Evolutionary conservation across 305 asterid species (phyloP).

Genomic region (Solanum hybrid): DNA sequence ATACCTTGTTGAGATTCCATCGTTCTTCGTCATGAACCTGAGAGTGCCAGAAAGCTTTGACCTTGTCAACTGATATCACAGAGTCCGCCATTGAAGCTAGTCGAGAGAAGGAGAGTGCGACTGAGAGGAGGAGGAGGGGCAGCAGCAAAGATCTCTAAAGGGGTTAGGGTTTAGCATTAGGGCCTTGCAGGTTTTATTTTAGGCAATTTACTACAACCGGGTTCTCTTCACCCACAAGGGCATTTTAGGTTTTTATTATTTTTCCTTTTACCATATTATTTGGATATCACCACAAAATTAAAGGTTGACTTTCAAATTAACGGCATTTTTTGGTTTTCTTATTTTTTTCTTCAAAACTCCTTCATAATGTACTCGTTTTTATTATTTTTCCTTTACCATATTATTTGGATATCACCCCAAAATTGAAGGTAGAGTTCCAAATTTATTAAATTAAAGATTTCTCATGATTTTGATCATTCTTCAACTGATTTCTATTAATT

Average conservation of each 20-base stretch:
- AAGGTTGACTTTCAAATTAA: no score
- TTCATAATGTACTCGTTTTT: no score
- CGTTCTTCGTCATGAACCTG: conserved; percentile 74
- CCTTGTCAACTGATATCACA: conserved; percentile 40
- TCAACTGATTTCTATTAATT: no score
- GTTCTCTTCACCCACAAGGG: no score
- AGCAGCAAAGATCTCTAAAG: not conserved
- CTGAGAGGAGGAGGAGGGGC: not conserved
- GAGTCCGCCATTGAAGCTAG: conserved; percentile 40
- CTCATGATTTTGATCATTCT: no score
- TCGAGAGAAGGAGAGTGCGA: not conserved
- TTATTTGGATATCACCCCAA: no score
- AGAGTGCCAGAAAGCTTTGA: conserved; percentile 71
- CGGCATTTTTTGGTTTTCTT: no score
- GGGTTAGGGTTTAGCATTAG: not conserved
- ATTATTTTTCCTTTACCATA: no score
- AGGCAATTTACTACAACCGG: not conserved
- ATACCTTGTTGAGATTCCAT: conserved; percentile 75
- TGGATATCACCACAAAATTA: no score
- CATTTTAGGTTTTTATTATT: not conserved
- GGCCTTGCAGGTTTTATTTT: not conserved
- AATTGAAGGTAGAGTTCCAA: no score
- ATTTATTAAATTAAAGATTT: no score
- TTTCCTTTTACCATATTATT: not conserved
- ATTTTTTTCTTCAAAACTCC: no score